Base-by-base conservation (phyloP, 2,329 filamentous ascomycete species). In the Ceratocystis lukuohia region DNA sequence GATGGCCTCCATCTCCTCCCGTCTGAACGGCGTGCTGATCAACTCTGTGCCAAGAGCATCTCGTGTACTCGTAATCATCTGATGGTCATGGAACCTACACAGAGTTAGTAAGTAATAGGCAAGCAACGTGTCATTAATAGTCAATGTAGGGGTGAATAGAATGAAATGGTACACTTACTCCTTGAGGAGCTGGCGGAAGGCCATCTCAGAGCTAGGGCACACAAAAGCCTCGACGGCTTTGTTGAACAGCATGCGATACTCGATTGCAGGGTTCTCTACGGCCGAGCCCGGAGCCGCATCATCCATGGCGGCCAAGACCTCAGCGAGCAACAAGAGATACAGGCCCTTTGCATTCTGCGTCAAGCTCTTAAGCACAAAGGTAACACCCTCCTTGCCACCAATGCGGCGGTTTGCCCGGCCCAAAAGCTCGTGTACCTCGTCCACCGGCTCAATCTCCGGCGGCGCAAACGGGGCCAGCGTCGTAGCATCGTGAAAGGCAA, bases 211-310 rank as follows among this genome's bases (percentile, higher is more conserved):
- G 71, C 89, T 94, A 8, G 69, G 68, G 74, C 93, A 96, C 62
- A 99, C 94, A 75, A 99, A 97, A 73, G 96, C 91, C 76, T 96
- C 92, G 4, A 93, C 88, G 1, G 94, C 92, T 77, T 96, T 96
- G 74, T 96, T 91, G 73, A 97, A 99, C 70, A 99, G 76, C 71
- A 91, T 87, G 25, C 91, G 82, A 74, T 96, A 97, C 76, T 97
- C 93, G 17, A 99, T 85, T 0, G 89, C 91, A 1, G 84, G 80
- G 44, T 82, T 81, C 15, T 68, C 67, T 15, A 17, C 37, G 12
- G 53, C 41, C 8, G 56, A 59, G 25, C 56, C 53, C 12, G 50
- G 25, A 6, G 53, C 45, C 50, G 28, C 61, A 2, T 74, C 74
- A 12, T 70, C 78, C 74, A 86, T 82, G 37, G 86, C 80, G 20